Evolutionary conservation across 352 stramenopile genomes (phyloP), one percentile per base, ranked within the genome.

Genomic region (Thraustochytrium striatum): DNA sequence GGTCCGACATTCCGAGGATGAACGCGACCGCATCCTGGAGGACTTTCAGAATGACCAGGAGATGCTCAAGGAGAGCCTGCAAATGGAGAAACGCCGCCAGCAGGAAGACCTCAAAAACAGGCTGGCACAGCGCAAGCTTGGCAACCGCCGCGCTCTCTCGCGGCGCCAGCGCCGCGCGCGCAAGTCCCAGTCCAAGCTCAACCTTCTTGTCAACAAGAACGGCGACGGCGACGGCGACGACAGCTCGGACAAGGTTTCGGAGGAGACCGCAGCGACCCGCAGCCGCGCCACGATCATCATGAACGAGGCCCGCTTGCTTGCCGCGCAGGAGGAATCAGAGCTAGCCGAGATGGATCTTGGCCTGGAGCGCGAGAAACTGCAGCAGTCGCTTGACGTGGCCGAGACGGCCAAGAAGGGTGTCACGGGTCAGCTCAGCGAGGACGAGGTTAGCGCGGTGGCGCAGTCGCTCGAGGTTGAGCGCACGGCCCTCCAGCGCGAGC

Each of bases 41-140:
- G 69, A 79, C 35, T 79, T 79, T 41, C 35, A 69, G 43, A 13
- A 33, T 19, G 69, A 79, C 52, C 69, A 79, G n/a, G 47, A 79
- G 21, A 69, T 69, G 50, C 69, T 79, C 7, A 47, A 52, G 21
- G 69, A 79, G 11, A 61, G 50, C n/a, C 69, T 79, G 13, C 32
- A 62, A 25, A 30, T 79, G 11, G 69, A 79, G 43, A 79, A 79
- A 16, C 50, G 69, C 19, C 50, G 69, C n/a, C 69, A 79, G 69
- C 69, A 79, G 28, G 69, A 79, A 36, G 69, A 79, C 43, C 39
- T 79, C n/a, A 79, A 79, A 52, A 79, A 79, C 47, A 9, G 69
- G 11, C 39, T 79, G 8, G 69, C 57, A 2, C 35, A 79, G 69
- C 32, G 69, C 25, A 79, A 79, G 11, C 69, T 79, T 3, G 50